Percentiles rank a stretch among this genome's conserved stretches.
Conservation (phyloP, 2,329 filamentous ascomycete species). For the Diaporthe amygdali region DNA sequence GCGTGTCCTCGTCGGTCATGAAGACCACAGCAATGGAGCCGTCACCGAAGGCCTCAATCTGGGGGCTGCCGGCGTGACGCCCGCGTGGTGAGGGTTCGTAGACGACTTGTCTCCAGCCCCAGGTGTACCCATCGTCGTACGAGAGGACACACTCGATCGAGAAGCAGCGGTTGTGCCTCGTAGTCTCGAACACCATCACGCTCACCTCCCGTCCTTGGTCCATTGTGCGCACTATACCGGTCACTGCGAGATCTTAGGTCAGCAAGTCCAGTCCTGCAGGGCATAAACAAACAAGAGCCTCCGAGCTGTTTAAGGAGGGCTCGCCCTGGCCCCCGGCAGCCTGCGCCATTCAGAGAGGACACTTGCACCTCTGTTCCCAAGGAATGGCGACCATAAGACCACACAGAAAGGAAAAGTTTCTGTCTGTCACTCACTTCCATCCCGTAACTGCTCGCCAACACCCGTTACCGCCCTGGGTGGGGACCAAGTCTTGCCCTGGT, state of each 20-base stretch:
- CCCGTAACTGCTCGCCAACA: constrained; percentile 41
- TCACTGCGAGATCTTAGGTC: constrained; percentile 33
- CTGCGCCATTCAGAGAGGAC: no score
- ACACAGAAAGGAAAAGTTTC: background rate
- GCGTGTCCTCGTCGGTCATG: constrained; percentile 51
- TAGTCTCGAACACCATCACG: constrained; percentile 53
- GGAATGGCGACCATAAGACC: background rate
- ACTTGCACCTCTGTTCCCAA: no score
- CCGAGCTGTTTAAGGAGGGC: no score
- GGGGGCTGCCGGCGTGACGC: constrained; percentile 49
- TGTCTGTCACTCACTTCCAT: constrained; percentile 37
- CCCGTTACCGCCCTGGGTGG: constrained; percentile 41
- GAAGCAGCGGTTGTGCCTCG: constrained; percentile 41
- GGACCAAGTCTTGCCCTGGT: constrained; percentile 49
- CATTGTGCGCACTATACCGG: constrained; percentile 42
- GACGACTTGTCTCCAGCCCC: constrained; percentile 45
- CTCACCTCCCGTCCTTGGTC: constrained; percentile 42
- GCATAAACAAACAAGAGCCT: background rate
- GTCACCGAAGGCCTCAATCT: constrained; percentile 46
- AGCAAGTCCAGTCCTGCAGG: background rate
- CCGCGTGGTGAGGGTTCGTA: constrained; percentile 38
- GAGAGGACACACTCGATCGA: constrained; percentile 50
- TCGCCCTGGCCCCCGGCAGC: no score
- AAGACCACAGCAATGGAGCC: constrained; percentile 48
- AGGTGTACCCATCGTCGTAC: constrained; percentile 47